phyloP scores from a whole-genome alignment of 176 grass and related monocot genomes.

The Lolium multiflorum region DNA sequence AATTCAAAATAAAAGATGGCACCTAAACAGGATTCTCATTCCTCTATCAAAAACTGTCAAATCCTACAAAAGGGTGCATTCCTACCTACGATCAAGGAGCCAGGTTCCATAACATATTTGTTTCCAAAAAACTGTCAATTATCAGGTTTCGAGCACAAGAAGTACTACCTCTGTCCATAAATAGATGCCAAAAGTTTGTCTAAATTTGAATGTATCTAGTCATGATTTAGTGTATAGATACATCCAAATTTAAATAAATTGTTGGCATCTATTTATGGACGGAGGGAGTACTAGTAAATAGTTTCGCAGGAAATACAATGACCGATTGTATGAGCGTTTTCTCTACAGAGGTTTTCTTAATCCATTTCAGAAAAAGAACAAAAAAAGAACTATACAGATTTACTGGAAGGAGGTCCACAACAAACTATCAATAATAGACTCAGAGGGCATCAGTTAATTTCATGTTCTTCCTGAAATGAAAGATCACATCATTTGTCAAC shows the following conservation, averaged over 20 bases:
- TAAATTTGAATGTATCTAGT: no score
- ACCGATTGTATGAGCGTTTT: background rate
- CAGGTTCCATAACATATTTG: background rate
- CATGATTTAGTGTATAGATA: no score
- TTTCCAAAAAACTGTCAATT: background rate
- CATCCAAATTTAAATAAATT: no score
- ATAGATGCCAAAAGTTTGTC: no score
- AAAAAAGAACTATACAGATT: no score
- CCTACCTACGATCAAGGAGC: slow-evolving; percentile 42
- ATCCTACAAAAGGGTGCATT: slow-evolving; percentile 31
- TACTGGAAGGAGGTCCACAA: no score
- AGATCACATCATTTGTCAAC: background rate
- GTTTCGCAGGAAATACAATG: background rate
- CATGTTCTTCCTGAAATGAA: no score
- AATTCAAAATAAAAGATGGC: background rate
- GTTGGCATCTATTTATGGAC: no score
- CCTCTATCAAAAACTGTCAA: slow-evolving; percentile 19
- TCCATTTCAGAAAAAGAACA: background rate
- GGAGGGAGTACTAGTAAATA: background rate
- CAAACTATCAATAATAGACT: no score
- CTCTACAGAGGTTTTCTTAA: background rate
- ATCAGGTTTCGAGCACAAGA: background rate
- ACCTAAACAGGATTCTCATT: slow-evolving; percentile 33
- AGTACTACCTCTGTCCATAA: no score
- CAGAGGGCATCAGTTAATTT: background rate